These are phyloP conservation scores for Tardiomyces blankii DNA, from an alignment of 1,139 yeast species.

Conservation along the genomic window DNA sequence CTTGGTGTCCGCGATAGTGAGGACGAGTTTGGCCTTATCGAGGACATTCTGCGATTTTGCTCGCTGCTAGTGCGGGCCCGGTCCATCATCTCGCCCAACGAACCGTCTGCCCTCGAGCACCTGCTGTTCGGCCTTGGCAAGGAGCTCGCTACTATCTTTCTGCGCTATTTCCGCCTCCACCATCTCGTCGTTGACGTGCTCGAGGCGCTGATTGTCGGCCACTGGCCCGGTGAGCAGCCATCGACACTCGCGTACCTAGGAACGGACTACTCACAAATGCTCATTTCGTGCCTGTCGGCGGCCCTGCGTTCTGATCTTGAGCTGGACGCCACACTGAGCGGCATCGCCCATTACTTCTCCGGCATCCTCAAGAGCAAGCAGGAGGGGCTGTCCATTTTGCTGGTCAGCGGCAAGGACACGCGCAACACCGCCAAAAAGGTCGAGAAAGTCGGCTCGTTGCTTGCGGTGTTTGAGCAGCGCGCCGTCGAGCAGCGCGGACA, in stretches of 20 bases:
- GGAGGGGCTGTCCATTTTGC: conserved; percentile 72
- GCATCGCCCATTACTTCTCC: conserved; percentile 59
- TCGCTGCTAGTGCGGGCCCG: conserved; percentile 45
- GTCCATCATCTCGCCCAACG: conserved; percentile 29
- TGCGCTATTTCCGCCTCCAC: conserved; percentile 38
- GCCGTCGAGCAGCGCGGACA: conserved; percentile 40
- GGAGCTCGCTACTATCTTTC: conserved; percentile 48
- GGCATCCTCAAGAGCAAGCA: conserved; percentile 62
- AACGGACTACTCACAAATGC: conserved; percentile 43
- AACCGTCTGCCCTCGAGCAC: conserved; percentile 56
- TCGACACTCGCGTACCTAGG: conserved; percentile 78
- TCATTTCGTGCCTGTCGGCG: conserved; percentile 46
- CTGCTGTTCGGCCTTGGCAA: conserved; percentile 47
- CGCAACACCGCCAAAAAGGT: conserved; percentile 8
- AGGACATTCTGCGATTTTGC: conserved; percentile 30
- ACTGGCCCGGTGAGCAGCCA: conserved; percentile 52
- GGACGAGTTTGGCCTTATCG: conserved; percentile 23
- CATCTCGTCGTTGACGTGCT: conserved; percentile 45
- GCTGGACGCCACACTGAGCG: conserved; percentile 42
- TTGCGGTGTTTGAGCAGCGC: conserved; percentile 49
- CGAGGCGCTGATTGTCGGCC: conserved; percentile 49
- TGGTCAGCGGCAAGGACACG: conserved; percentile 61
- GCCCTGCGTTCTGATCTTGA: conserved; percentile 55
- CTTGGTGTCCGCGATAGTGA: conserved; percentile 33
- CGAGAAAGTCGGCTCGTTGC: conserved; percentile 28